Conservation (phyloP, 768 basidiomycete genomes). For the Tulasnella sp. region DNA sequence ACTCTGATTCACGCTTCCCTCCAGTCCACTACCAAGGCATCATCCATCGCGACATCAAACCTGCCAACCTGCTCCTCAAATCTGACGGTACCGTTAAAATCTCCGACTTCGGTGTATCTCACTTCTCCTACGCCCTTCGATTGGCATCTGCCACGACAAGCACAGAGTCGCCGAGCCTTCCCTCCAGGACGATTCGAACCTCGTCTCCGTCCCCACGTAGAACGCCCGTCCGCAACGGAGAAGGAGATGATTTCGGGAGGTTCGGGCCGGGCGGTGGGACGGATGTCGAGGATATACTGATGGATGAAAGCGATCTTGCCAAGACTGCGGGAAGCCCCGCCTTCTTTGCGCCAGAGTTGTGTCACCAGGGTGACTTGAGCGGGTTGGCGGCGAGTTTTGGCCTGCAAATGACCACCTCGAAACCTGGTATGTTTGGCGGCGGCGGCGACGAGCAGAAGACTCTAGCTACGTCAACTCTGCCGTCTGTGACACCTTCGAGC, state of each 20-base stretch:
- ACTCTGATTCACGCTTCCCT: not conserved
- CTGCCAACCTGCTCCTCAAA: slow-evolving; percentile 90
- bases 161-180: slow-evolving; percentile 10
- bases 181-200: slow-evolving; percentile 8
- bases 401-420: slow-evolving; percentile 22
- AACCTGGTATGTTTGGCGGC: slow-evolving; percentile 14
- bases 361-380: slow-evolving; percentile 43
- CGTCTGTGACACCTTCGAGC: not conserved
- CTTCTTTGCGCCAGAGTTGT: slow-evolving; percentile 93
- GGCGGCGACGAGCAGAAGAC: slow-evolving; percentile 6
- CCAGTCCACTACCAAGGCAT: slow-evolving; percentile 95
- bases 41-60: slow-evolving; percentile 99
- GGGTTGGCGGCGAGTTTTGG: slow-evolving; percentile 21
- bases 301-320: slow-evolving; percentile 77
- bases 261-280: not conserved
- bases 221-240: slow-evolving; percentile 30
- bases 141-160: slow-evolving; percentile 49
- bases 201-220: slow-evolving; percentile 13
- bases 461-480: slow-evolving; percentile 19
- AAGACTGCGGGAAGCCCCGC: slow-evolving; percentile 92
- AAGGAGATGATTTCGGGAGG: not conserved
- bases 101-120: slow-evolving; percentile 94
- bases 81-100: slow-evolving; percentile 89
- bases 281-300: slow-evolving; percentile 33
- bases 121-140: slow-evolving; percentile 83